phyloP scores from a whole-genome alignment of 768 basidiomycete genomes.

The Russula lepida region DNA sequence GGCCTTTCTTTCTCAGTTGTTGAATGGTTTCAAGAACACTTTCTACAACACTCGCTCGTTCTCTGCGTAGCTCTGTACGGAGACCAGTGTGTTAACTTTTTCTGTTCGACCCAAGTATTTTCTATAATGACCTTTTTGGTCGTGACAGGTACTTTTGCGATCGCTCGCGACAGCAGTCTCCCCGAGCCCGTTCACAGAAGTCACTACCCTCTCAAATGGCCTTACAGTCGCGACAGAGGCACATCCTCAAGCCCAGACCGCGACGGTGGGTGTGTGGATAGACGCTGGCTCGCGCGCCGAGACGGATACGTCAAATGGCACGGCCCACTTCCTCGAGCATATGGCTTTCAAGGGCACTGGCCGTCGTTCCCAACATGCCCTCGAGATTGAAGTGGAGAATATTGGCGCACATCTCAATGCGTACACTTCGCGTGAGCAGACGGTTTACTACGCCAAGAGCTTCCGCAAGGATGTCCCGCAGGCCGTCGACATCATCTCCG shows the following conservation, averaged over 20 bases:
- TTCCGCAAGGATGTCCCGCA: constrained; percentile 91
- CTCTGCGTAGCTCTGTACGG: constrained; percentile 12
- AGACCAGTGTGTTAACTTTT: constrained; percentile 3
- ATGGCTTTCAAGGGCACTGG: constrained; percentile 98
- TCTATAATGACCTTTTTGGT: not conserved
- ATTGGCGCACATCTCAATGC: constrained; percentile 96
- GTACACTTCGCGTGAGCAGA: constrained; percentile 98
- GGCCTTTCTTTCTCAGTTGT: constrained; percentile 24
- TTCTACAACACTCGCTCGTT: constrained; percentile 15
- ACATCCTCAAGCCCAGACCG: constrained; percentile 85
- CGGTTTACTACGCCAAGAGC: constrained; percentile 98
- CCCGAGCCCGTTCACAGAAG: constrained; percentile 72
- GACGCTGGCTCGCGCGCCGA: constrained; percentile 97
- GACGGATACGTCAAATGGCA: constrained; percentile 89
- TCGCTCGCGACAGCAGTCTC: constrained; percentile 66
- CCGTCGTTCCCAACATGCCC: constrained; percentile 75
- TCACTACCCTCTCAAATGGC: constrained; percentile 90
- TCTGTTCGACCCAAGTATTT: not conserved
- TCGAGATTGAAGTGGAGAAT: constrained; percentile 97
- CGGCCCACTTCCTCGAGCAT: constrained; percentile 97
- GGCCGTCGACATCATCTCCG: constrained; percentile 94
- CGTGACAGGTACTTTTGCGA: constrained; percentile 45
- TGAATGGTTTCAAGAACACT: constrained; percentile 35
- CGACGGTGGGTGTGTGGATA: constrained; percentile 99
- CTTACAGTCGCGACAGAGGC: constrained; percentile 91